These are phyloP conservation scores for Cladophialophora yegresii DNA, from an alignment of 2,329 filamentous ascomycete species.

Conservation along the genomic window DNA sequence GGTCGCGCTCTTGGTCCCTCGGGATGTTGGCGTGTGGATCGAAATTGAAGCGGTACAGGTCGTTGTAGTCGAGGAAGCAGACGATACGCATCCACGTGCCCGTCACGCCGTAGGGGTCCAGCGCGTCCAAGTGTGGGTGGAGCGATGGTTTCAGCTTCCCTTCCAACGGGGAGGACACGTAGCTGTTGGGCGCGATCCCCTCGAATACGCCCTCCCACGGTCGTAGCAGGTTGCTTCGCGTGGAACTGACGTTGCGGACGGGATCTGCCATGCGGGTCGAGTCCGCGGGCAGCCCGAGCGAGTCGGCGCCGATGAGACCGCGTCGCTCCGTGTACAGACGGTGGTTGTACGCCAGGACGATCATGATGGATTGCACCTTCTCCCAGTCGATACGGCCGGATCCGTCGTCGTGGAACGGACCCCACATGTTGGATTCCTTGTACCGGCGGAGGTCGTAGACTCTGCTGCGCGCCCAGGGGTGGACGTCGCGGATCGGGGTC, in stretches of 20 bases:
- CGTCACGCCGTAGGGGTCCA: constrained; percentile 70
- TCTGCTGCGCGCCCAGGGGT: constrained; percentile 65
- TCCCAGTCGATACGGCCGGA: constrained; percentile 72
- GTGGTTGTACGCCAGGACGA: constrained; percentile 67
- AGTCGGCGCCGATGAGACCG: constrained; percentile 5
- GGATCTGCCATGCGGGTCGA: constrained; percentile 14
- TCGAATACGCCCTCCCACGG: constrained; percentile 35
- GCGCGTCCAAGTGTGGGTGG: constrained; percentile 47
- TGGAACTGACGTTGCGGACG: not conserved
- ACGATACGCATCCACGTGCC: constrained; percentile 70
- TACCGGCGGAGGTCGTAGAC: constrained; percentile 76
- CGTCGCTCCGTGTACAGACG: constrained; percentile 44
- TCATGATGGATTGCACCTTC: constrained; percentile 72
- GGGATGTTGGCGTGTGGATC: constrained; percentile 46
- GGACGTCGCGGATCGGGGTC: constrained; percentile 40
- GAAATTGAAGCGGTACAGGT: constrained; percentile 74
- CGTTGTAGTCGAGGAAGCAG: constrained; percentile 65
- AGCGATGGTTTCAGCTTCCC: constrained; percentile 36
- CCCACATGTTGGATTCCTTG: constrained; percentile 64
- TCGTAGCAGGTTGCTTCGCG: constrained; percentile 6
- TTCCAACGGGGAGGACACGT: constrained; percentile 32
- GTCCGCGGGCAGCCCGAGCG: not conserved
- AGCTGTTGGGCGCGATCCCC: constrained; percentile 37
- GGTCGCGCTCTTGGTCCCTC: constrained; percentile 50
- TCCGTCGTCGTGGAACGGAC: constrained; percentile 68